These are phyloP conservation scores for Populus alba DNA, from an alignment of 345 rosid genomes.

Conservation along the genomic window DNA sequence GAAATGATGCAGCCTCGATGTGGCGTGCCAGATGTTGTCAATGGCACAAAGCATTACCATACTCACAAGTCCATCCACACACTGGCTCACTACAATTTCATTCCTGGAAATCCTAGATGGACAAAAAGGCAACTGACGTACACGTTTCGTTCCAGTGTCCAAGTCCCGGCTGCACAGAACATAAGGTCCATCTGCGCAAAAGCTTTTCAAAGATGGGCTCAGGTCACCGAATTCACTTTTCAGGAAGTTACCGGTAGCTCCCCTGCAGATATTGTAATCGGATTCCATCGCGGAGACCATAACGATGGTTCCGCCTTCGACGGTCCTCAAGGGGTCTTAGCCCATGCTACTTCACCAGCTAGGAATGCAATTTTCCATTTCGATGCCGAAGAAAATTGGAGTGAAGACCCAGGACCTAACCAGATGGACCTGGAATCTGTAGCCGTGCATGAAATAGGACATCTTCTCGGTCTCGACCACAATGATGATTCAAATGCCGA, in stretches of 20 bases:
- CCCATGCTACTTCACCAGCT: constrained; percentile 18
- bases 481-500: background rate
- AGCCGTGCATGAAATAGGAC: constrained; percentile 29
- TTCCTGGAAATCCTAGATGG: constrained; percentile 5
- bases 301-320: constrained; percentile 17
- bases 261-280: constrained; percentile 9
- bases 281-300: constrained; percentile 12
- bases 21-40: background rate
- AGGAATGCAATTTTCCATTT: constrained; percentile 9
- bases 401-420: background rate
- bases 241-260: background rate
- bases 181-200: background rate
- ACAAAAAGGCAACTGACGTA: constrained; percentile 10
- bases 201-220: constrained; percentile 10
- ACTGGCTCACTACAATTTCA: constrained; percentile 1
- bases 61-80: background rate
- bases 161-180: background rate
- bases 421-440: constrained; percentile 30
- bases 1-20: constrained; percentile 1
- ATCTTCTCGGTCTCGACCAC: constrained; percentile 30
- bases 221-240: constrained; percentile 7
- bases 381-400: constrained; percentile 29
- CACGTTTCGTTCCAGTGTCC: background rate
- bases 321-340: constrained; percentile 7
- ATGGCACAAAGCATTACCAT: background rate